Evolutionary conservation across 2,329 filamentous ascomycete genomes (phyloP), one percentile per base, ranked within the genome.

Genomic region (Aspergillus ochraceus): DNA sequence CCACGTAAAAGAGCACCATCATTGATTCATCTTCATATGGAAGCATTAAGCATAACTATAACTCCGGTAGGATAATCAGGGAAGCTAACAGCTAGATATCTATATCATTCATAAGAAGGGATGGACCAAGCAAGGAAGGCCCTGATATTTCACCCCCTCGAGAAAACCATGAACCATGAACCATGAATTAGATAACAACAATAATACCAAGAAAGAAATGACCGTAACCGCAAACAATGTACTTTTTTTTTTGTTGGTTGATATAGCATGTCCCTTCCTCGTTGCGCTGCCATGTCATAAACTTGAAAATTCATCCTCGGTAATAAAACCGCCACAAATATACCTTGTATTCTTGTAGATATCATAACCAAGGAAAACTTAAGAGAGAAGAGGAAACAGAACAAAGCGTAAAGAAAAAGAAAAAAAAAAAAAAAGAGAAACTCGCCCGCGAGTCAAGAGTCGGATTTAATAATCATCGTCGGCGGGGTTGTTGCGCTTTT

Each of bases 401-500:
- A 49, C 32, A 20, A 53, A 19, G 24, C 52, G 32, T 52, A 54
- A 60, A 29, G 52, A 52, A 58, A 17, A 53, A 47, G 24, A 46
- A 30, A 17, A 4, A 10, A n/a, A 51, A 54, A 54, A 60, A 29
- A 47, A 52, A 58, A 4, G 46, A 47, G 26, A 47, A 52, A 66
- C 64, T 63, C 64, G 62, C 64, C 64, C 60, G 67, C 62, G 60
- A 63, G 64, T 65, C 58, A 60, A 32, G 64, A 70, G 56, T 42
- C 39, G 20, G 52, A 52, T 55, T 60, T 67, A 72, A 55, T 70
- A 69, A 53, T 74, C 73, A 30, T 74, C 70, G 54, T 70, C 69
- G 42, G 57, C 65, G 30, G 67, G 68, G 24, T 64, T 68, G 62
- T 69, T 73, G 55, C 66, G 71, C 64, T 68, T 68, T 39, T 63